phyloP scores from a whole-genome alignment of 192 early-diverging fungal species.

The Coemansia sp. region DNA sequence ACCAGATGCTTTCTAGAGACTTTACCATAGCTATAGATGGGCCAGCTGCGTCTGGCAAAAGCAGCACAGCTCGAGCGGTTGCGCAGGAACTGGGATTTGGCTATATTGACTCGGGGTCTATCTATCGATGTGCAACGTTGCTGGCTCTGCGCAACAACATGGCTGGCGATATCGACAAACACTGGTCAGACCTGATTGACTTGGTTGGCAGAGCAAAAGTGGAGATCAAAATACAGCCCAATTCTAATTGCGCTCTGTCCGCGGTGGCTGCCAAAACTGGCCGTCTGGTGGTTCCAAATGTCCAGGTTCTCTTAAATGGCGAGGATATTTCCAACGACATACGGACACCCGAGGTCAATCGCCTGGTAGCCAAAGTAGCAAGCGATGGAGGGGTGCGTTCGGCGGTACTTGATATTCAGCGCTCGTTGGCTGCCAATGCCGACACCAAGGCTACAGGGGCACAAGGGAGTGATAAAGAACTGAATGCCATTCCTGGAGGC shows the following conservation, averaged over 20 bases:
- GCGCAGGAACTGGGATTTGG: conserved; percentile 64
- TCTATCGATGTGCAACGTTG: conserved; percentile 56
- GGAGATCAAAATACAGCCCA: conserved; percentile 35
- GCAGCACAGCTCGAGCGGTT: conserved; percentile 71
- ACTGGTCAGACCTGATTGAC: conserved; percentile 40
- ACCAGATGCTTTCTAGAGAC: background rate
- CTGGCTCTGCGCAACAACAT: conserved; percentile 28
- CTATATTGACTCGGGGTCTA: conserved; percentile 77
- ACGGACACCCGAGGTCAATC: conserved; percentile 56
- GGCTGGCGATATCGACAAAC: background rate
- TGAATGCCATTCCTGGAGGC: conserved; percentile 30
- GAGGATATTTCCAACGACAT: conserved; percentile 67
- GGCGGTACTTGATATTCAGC: conserved; percentile 57
- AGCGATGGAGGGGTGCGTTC: conserved; percentile 57
- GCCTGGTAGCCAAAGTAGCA: conserved; percentile 60
- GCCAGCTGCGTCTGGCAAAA: conserved; percentile 79
- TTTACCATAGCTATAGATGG: conserved; percentile 76
- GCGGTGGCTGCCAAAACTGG: conserved; percentile 14
- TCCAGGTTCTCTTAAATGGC: conserved; percentile 52
- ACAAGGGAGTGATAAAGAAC: background rate
- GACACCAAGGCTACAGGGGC: conserved; percentile 14
- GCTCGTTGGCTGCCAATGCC: conserved; percentile 49
- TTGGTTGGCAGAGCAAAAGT: conserved; percentile 11
- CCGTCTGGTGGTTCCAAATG: conserved; percentile 26
- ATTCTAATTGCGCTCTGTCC: background rate